phyloP scores from a whole-genome alignment of 345 rosid species.

The Gynandropsis gynandra region DNA sequence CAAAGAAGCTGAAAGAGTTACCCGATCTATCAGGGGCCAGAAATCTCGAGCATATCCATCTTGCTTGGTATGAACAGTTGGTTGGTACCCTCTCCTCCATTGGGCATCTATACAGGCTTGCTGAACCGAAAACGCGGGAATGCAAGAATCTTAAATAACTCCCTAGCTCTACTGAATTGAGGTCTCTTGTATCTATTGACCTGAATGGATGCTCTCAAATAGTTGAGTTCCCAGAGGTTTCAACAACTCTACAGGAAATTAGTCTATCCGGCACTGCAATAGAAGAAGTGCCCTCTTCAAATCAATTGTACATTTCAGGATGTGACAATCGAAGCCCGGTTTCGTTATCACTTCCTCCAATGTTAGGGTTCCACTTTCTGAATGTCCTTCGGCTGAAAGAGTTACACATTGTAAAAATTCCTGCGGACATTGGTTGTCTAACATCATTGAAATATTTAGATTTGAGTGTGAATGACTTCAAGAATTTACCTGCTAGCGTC shows the following conservation, averaged over 20 bases:
- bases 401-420: too few species aligned
- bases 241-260: not conserved
- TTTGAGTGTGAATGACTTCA: too few species aligned
- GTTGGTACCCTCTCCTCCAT: conserved; percentile 14
- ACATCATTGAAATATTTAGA: too few species aligned
- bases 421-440: too few species aligned
- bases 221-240: conserved; percentile 1
- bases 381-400: too few species aligned
- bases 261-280: not conserved
- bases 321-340: not conserved
- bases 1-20: not conserved
- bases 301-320: not conserved
- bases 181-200: not conserved
- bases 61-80: not conserved
- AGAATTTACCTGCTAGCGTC: too few species aligned
- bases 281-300: conserved; percentile 5
- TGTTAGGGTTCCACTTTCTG: too few species aligned
- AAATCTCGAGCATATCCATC: not conserved
- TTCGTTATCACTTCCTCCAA: too few species aligned
- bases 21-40: conserved; percentile 5
- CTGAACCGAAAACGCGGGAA: not conserved
- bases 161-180: not conserved
- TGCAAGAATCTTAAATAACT: not conserved
- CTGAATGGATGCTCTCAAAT: not conserved
- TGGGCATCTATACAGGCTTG: not conserved